Base-by-base conservation (phyloP, 148 eudicot genomes). In the Mesembryanthemum crystallinum region DNA sequence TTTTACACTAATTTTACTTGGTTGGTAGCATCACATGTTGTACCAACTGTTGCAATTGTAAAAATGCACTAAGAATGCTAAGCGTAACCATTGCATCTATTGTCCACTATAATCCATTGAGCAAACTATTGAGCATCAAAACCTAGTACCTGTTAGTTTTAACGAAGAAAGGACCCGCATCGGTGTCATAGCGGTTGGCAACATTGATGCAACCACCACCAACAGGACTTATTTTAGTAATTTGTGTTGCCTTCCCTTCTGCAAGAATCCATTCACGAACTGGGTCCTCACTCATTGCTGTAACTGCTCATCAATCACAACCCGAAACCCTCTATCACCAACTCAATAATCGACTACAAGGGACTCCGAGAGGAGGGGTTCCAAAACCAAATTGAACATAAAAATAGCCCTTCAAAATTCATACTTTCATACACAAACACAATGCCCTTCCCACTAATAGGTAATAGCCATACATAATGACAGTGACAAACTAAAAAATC, bases 191-290 rank as follows among this genome's bases (percentile, higher is more conserved):
- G 69, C 89, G 89, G 69, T 73, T 85, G 47, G 98, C 98, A 77
- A 77, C 86, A 85, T 94, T 94, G 76, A 94, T 92, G 79, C 98
- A 94, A 77, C 98, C 98, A 80, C 98, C 97, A 59, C 98, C 98
- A 76, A 94, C 74, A 58, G 98, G 81, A 74, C 89, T 83, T 64
- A 86, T 88, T 43, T 85, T 80, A 10, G 83, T 89, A 58, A 94
- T 94, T 67, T 89, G 55, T 24, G 83, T 92, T 13, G 98, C 98
- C 73, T 94, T 90, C 64, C 97, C 98, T 83, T 92, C 91, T 33
- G 93, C 82, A 9, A 89, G 78, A 71, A 94, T 94, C 98, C 98
- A 94, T 72, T 94, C 91, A 27, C 87, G 85, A 79, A 94, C 80
- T 32, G 97, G 98, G 86, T 94, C 98, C 24, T 88, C 88, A 78